Evolutionary conservation across 2,329 filamentous ascomycete species (phyloP), one percentile per base, ranked within the genome.

Genomic region (Arthrobotrys pseudoclavata): DNA sequence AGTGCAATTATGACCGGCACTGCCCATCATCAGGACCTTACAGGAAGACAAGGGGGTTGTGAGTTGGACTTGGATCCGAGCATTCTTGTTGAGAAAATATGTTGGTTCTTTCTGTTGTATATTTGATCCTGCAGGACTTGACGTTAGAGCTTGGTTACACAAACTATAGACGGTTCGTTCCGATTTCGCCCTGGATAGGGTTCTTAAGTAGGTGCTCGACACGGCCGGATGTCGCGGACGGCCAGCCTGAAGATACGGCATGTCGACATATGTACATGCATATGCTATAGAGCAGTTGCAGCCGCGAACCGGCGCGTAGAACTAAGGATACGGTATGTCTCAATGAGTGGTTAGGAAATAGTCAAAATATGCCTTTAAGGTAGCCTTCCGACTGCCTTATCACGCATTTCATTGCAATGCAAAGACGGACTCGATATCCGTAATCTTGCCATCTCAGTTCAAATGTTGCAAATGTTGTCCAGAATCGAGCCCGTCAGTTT

Each of bases 141-240:
- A 20, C 52, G 52, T 42, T 60, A 34, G 18, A 15, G 31, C 20
- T 26, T 60, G 55, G 55, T 60, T 60, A 60, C 55, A 60, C 55
- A 60, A 20, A 60, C 55, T 42, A 60, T 42, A 34, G 34, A 57
- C 29, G 34, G 55, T 60, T 18, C 55, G 34, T 34, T 60, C 55
- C 55, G 55, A 42, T 60, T 20, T 60, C 55, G 55, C 55, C 9
- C 55, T 20, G 12, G 34, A 24, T n/a, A n/a, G n/a, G n/a, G n/a
- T n/a, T n/a, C n/a, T 42, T 26, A 9, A 18, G 55, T 42, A 18
- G 55, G 37, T 42, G 15, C 13, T 15, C n/a, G 15, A 45, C 20
- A 45, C 10, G 42, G n/a, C n/a, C n/a, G 42, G n/a, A 45, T 1
- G n/a, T 12, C 22, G 1, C 29, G 26, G 26, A 12, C 9, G 9